Evolutionary conservation across 345 rosid species (phyloP).

Genomic region (Gossypium sturtianum): DNA sequence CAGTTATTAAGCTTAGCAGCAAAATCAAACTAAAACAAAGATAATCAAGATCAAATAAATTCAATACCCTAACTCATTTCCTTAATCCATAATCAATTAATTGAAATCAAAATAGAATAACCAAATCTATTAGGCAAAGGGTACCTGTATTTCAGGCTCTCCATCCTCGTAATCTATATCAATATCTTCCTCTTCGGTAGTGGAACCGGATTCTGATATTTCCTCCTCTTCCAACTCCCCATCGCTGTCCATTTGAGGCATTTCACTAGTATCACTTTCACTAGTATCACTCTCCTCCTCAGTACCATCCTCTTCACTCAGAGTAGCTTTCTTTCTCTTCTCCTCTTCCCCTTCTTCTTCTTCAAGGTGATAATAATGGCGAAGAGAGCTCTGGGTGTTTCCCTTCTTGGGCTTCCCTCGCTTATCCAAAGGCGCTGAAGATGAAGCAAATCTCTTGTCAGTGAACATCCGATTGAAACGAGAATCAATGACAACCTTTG

Average conservation of each 20-base stretch:
- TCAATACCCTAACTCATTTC: background rate
- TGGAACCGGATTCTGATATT: conserved; percentile 31
- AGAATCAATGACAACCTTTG: conserved; percentile 68
- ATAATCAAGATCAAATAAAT: background rate
- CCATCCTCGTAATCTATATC: conserved; percentile 44
- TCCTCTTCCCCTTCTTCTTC: conserved; percentile 19
- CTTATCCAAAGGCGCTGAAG: conserved; percentile 63
- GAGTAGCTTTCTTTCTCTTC: background rate
- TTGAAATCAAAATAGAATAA: background rate
- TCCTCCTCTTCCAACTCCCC: conserved; percentile 19
- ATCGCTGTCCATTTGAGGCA: conserved; percentile 18
- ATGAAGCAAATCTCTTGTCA: conserved; percentile 49
- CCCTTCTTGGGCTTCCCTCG: conserved; percentile 66
- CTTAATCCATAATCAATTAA: background rate
- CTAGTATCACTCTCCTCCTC: conserved; percentile 24
- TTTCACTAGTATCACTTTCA: conserved; percentile 27
- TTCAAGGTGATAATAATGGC: conserved; percentile 55
- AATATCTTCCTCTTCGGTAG: conserved; percentile 50
- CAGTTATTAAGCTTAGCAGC: background rate
- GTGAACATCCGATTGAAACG: conserved; percentile 57
- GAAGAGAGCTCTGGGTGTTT: conserved; percentile 37
- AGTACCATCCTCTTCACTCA: conserved; percentile 3
- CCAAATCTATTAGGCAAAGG: background rate
- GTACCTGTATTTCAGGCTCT: conserved; percentile 38
- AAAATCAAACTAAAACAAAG: background rate